Percentiles rank a stretch among this genome's conserved stretches.
These are phyloP conservation scores for Termitomyces sp. DNA, from an alignment of 768 basidiomycete species.

Conservation along the genomic window DNA sequence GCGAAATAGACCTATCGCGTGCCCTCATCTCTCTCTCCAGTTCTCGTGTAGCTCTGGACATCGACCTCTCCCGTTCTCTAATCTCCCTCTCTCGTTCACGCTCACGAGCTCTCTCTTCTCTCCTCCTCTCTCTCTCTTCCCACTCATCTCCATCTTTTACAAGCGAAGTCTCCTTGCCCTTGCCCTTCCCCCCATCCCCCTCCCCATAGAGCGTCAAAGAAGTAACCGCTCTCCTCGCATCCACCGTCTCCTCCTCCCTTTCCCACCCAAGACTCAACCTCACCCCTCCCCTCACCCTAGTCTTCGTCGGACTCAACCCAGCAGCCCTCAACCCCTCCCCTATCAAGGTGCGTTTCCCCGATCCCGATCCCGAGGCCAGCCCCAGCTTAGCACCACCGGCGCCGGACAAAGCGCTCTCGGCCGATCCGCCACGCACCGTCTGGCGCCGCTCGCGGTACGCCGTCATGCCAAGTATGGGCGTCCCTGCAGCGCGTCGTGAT, in stretches of 20 bases:
- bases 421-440: conserved; percentile 58
- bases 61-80: conserved; percentile 14
- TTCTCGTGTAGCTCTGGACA: conserved; percentile 4
- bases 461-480: conserved; percentile 13
- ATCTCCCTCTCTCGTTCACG: conserved; percentile 5
- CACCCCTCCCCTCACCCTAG: conserved; percentile 2
- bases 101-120: background rate
- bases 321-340: conserved; percentile 69
- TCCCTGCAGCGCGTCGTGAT: background rate
- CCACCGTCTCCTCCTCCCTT: conserved; percentile 3
- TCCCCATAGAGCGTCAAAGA: background rate
- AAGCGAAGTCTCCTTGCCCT: background rate
- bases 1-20: conserved; percentile 12
- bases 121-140: background rate
- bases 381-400: background rate
- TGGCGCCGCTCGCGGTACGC: conserved; percentile 44
- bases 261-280: conserved; percentile 11
- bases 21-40: conserved; percentile 12
- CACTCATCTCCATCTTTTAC: background rate
- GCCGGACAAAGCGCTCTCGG: conserved; percentile 51
- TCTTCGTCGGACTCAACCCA: conserved; percentile 44
- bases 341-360: conserved; percentile 45
- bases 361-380: no score
- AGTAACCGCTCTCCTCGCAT: conserved; percentile 7
- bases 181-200: background rate